These are phyloP conservation scores for Smittium culicis DNA, from an alignment of 371 early-diverging fungal genomes.

Conservation along the genomic window DNA sequence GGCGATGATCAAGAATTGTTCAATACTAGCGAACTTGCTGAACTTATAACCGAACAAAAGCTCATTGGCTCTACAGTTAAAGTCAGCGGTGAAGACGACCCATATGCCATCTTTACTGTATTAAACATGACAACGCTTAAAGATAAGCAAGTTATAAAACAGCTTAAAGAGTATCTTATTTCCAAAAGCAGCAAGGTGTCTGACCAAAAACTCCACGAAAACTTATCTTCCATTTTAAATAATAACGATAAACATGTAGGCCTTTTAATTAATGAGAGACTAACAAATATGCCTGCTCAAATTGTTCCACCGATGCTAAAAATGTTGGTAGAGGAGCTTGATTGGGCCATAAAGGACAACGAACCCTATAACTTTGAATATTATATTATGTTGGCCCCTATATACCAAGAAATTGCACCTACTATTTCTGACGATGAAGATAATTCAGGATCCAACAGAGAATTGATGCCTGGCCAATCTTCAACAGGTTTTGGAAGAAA, in stretches of 20 bases:
- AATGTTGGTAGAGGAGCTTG: conserved; percentile 68
- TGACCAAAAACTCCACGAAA: conserved; percentile 21
- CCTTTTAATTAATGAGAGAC: conserved; percentile 45
- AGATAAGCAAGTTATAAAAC: conserved; percentile 42
- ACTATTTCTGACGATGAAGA: conserved; percentile 8
- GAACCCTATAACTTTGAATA: conserved; percentile 65
- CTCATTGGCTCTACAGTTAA: conserved; percentile 84
- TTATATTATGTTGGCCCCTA: conserved; percentile 66
- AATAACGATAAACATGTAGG: conserved; percentile 39
- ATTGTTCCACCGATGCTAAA: conserved; percentile 71
- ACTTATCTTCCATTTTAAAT: conserved; percentile 36
- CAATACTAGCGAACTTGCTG: conserved; percentile 59
- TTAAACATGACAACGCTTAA: conserved; percentile 53
- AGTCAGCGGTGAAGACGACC: conserved; percentile 70
- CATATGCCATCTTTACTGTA: conserved; percentile 75
- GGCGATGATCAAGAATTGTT: conserved; percentile 64
- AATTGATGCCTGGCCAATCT: conserved; percentile 6
- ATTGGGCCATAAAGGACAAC: conserved; percentile 57
- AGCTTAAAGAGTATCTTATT: conserved; percentile 43
- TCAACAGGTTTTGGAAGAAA: conserved; percentile 4
- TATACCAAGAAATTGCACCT: conserved; percentile 65
- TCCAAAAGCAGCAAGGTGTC: conserved; percentile 44
- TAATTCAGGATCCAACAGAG: not conserved
- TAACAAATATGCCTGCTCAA: conserved; percentile 89
- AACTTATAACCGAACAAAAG: conserved; percentile 64